Evolutionary conservation across 305 asterid genomes (phyloP).

Genomic region (Vinca major): DNA sequence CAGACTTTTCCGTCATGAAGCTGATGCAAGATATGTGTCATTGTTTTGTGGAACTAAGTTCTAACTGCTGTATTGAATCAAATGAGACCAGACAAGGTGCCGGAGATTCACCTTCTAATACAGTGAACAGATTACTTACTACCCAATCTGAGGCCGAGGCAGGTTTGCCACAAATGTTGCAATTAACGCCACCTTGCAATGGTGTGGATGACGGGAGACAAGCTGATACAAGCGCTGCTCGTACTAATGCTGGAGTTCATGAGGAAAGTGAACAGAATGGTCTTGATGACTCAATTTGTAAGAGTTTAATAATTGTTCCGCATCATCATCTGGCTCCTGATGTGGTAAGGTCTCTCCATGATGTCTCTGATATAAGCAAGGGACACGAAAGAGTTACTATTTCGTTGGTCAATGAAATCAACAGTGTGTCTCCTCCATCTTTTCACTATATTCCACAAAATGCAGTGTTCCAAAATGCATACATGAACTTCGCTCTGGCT

Average conservation of each 20-base stretch:
- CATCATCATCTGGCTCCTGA: conserved; percentile 25
- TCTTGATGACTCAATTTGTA: conserved; percentile 27
- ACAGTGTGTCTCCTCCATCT: conserved; percentile 45
- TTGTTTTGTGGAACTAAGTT: conserved; percentile 42
- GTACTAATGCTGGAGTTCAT: conserved; percentile 19
- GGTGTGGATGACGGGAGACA: conserved; percentile 22
- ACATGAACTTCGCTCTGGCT: conserved; percentile 58
- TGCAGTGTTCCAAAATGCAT: conserved; percentile 60
- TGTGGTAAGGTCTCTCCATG: conserved; percentile 23
- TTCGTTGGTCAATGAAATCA: conserved; percentile 53
- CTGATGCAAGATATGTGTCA: conserved; percentile 44
- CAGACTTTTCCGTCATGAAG: conserved; percentile 28
- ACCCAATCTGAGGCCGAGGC: conserved; percentile 27
- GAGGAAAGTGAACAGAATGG: conserved; percentile 25
- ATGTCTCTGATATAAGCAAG: conserved; percentile 60
- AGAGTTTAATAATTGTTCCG: conserved; percentile 29
- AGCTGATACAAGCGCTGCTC: conserved; percentile 23
- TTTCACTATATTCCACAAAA: conserved; percentile 69
- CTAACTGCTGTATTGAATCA: conserved; percentile 17
- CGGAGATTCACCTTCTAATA: conserved; percentile 13
- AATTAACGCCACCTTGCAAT: conserved; percentile 26
- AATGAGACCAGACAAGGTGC: conserved; percentile 21
- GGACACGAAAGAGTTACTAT: conserved; percentile 72
- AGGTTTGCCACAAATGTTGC: conserved; percentile 21
- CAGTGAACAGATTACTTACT: conserved; percentile 19